Evolutionary conservation across 371 early-diverging fungal genomes (phyloP).

Genomic region (Globomyces sp.): DNA sequence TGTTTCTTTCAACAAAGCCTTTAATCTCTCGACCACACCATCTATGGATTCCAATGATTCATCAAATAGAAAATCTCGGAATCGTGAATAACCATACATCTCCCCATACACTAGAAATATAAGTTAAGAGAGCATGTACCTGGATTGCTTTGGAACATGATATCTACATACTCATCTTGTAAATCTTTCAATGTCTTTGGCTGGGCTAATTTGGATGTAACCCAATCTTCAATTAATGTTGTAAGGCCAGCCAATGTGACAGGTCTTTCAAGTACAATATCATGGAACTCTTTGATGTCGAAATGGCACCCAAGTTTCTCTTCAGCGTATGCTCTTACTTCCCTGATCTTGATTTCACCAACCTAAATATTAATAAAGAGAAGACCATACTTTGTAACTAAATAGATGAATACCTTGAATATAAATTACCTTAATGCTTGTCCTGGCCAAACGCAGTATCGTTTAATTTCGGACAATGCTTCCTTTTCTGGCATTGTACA

Average conservation of each 20-base stretch:
- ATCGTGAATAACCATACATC: not conserved
- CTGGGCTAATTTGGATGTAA: slow-evolving; percentile 2
- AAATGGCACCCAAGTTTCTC: slow-evolving; percentile 33
- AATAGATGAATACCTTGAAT: no score
- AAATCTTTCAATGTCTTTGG: slow-evolving; percentile 3
- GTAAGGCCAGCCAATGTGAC: slow-evolving; percentile 30
- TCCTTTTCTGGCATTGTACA: slow-evolving; percentile 31
- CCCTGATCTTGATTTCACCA: slow-evolving; percentile 43
- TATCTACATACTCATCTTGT: slow-evolving; percentile 4
- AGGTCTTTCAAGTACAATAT: slow-evolving; percentile 26
- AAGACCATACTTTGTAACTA: no score
- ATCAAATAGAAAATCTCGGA: no score
- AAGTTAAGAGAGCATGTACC: not conserved
- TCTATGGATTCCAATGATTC: not conserved
- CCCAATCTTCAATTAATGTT: slow-evolving; percentile 26
- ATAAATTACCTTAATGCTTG: slow-evolving; percentile 44
- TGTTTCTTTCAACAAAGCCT: slow-evolving; percentile 3
- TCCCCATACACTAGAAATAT: not conserved
- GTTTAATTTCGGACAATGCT: slow-evolving; percentile 31
- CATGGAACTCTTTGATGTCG: slow-evolving; percentile 37
- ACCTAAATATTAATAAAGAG: no score
- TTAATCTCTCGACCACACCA: no score
- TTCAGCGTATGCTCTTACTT: slow-evolving; percentile 35
- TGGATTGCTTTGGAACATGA: not conserved
- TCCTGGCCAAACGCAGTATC: slow-evolving; percentile 40